phyloP scores from a whole-genome alignment of 2,329 filamentous ascomycete species.

The Bipolaris oryzae region DNA sequence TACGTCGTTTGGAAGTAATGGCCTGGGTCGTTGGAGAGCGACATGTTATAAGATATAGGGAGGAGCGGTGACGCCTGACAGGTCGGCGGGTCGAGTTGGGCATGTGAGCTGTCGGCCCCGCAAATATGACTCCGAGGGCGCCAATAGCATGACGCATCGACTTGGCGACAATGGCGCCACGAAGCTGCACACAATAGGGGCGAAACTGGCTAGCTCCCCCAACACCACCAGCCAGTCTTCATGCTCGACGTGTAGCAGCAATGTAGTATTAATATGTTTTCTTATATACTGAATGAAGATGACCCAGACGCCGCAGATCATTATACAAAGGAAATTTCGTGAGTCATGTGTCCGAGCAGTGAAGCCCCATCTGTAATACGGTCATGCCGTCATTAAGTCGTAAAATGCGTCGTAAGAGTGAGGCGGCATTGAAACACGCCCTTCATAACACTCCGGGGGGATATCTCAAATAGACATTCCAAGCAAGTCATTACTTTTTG shows the following conservation, averaged over 20 bases:
- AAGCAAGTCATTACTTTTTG: conserved; percentile 36
- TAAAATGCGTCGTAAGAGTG: conserved; percentile 46
- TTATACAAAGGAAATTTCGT: conserved; percentile 16
- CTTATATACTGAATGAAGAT: conserved; percentile 7
- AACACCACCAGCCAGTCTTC: neutral
- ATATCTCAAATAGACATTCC: conserved; percentile 38
- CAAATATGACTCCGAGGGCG: conserved; percentile 9
- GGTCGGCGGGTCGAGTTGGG: conserved; percentile 8
- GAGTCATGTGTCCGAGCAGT: conserved; percentile 18
- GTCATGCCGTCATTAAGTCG: conserved; percentile 33
- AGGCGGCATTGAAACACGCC: conserved; percentile 38
- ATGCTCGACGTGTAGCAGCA: conserved; percentile 2
- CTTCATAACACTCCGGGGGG: conserved; percentile 44
- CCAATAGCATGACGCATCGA: neutral
- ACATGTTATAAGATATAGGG: conserved; percentile 35
- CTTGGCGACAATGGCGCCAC: neutral
- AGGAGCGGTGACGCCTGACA: conserved; percentile 16
- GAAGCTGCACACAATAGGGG: neutral
- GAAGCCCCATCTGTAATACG: conserved; percentile 20
- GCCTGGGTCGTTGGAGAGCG: conserved; percentile 64
- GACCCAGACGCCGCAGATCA: conserved; percentile 11
- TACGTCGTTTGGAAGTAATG: conserved; percentile 95
- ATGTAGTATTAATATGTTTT: conserved; percentile 12
- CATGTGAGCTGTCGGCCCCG: conserved; percentile 16
- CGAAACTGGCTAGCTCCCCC: neutral